A percentile compares a stretch with the other conserved stretches of the same genome.
phyloP scores from a whole-genome alignment of 2,329 filamentous ascomycete genomes.

The Bipolaris gigantea region DNA sequence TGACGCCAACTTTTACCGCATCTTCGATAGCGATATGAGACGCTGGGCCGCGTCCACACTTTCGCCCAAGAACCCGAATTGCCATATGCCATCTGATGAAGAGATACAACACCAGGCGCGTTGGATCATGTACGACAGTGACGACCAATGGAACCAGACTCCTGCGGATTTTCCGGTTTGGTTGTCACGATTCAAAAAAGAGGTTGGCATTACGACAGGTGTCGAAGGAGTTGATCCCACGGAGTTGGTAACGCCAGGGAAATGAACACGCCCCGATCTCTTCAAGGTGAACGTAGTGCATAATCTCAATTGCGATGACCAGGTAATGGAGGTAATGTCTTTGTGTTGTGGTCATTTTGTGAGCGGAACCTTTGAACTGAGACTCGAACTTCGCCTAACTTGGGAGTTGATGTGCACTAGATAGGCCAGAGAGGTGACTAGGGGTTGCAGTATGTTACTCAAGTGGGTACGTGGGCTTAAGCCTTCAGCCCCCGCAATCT shows the following conservation, averaged over 20 bases:
- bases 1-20: conserved; percentile 22
- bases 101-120: conserved; percentile 40
- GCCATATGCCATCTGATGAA: conserved; percentile 33
- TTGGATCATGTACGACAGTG: conserved; percentile 37
- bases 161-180: conserved; percentile 40
- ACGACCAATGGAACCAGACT: conserved; percentile 45
- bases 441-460: background rate
- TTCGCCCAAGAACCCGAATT: conserved; percentile 27
- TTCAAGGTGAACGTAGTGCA: background rate
- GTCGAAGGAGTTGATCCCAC: conserved; percentile 5
- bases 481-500: background rate
- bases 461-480: background rate
- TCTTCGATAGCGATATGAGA: conserved; percentile 24
- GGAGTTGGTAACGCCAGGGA: background rate
- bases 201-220: conserved; percentile 19
- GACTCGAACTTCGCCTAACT: background rate
- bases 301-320: no score
- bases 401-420: background rate
- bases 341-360: background rate
- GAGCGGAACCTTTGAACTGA: background rate
- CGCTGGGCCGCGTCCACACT: conserved; percentile 30
- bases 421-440: background rate
- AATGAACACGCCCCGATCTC: background rate
- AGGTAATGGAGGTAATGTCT: no score
- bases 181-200: conserved; percentile 36